Evolutionary conservation across 345 rosid species (phyloP), one percentile per base, ranked within the genome.

Genomic region (Gossypium mustelinum): DNA sequence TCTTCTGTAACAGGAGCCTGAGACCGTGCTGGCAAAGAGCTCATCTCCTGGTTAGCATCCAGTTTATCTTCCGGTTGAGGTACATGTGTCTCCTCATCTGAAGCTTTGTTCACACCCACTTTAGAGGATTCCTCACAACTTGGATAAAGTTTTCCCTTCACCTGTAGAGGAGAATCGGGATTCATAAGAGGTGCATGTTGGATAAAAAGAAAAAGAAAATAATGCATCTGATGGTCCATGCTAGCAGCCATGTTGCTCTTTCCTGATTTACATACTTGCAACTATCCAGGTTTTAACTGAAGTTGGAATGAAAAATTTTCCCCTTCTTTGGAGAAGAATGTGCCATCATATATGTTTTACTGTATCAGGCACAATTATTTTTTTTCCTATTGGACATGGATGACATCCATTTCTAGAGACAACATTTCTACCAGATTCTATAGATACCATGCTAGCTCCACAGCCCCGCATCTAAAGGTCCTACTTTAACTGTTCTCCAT

Each of bases 91-190:
- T 89, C 97, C 74, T 80, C 92, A 79, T 83, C 89, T 64, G 85
- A 85, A 82, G 72, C 82, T 66, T 88, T 93, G 79, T 82, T 81
- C 62, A 76, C 65, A 11, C 76, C 74, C 65, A 79, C 93, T 79
- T 76, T 82, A 12, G 84, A 79, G 76, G 82, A 79, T 76, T 75
- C 92, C 74, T 82, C 83, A 44, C 83, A 76, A 75, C 80, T 81
- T 75, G 83, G 51, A 80, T 76, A 70, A 73, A 80, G 75, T 73
- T 82, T 90, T 76, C 77, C 94, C 85, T 87, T 90, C 58, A 85
- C 83, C 99, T 95, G 85, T 57, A 84, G 67, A 59, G 18, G 73
- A 76, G 17, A 68, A 58, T 78, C 62, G 25, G 47, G 43, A 67
- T 59, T 20, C 39, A 57, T 5, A 29, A 70, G n/a, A 77, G 57